Percentiles rank a stretch among this genome's conserved stretches.
phyloP scores from a whole-genome alignment of 495 filamentous ascomycete species.

The Halenospora varia region DNA sequence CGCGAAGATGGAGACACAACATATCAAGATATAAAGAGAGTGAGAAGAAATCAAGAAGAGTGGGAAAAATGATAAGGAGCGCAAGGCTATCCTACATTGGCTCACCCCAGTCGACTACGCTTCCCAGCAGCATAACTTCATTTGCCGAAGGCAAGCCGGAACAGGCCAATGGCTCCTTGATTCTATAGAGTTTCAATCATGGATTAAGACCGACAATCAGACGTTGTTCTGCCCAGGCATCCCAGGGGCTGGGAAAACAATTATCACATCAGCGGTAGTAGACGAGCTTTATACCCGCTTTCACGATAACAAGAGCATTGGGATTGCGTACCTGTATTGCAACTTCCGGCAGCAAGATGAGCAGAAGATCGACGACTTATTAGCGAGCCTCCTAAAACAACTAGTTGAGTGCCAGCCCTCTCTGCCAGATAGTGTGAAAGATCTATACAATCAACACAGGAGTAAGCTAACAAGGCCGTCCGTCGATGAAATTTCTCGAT shows the following conservation, averaged over 20 bases:
- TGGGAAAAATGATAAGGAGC: background rate
- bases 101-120: conserved; percentile 23
- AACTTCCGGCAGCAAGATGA: conserved; percentile 32
- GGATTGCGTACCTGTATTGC: conserved; percentile 40
- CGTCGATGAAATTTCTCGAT: conserved; percentile 28
- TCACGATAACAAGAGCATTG: conserved; percentile 22
- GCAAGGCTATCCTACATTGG: conserved; percentile 23
- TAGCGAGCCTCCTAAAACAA: conserved; percentile 37
- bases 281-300: conserved; percentile 28
- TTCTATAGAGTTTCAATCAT: conserved; percentile 31
- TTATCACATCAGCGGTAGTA: conserved; percentile 27
- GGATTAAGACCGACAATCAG: conserved; percentile 24
- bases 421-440: conserved; percentile 25
- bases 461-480: conserved; percentile 25
- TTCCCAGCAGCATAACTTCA: conserved; percentile 32
- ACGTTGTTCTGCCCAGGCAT: conserved; percentile 14
- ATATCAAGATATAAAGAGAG: conserved; percentile 14
- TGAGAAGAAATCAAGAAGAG: conserved; percentile 2
- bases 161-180: conserved; percentile 40
- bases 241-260: conserved; percentile 32
- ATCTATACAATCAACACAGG: conserved; percentile 23
- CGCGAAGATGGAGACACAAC: conserved; percentile 7
- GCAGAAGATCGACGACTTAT: conserved; percentile 29
- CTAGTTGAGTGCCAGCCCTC: conserved; percentile 23
- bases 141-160: conserved; percentile 30